phyloP scores from a whole-genome alignment of 345 rosid species.

The Acer negundo region DNA sequence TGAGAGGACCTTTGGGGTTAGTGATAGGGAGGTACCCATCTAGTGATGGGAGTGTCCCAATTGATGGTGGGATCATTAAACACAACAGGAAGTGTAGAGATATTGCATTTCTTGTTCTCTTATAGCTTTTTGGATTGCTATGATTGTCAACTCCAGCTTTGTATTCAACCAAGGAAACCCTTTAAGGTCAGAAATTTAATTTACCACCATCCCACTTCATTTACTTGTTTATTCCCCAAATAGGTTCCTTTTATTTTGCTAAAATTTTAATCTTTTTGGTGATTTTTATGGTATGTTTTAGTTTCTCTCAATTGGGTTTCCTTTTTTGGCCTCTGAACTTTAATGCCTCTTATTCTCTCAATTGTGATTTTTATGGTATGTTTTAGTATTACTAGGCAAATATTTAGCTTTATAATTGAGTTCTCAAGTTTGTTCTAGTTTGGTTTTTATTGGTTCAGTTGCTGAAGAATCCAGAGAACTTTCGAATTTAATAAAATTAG shows the following conservation, averaged over 20 bases:
- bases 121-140: constrained; percentile 91
- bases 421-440: constrained; percentile 14
- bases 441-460: neutral
- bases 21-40: constrained; percentile 92
- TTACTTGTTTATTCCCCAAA: neutral
- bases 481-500: neutral
- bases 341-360: too few relatives aligned
- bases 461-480: neutral
- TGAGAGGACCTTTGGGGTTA: constrained; percentile 81
- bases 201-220: neutral
- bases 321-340: neutral
- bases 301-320: constrained; percentile 5
- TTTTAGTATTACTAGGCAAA: neutral
- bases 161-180: constrained; percentile 96
- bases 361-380: too few relatives aligned
- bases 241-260: constrained; percentile 10
- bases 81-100: constrained; percentile 96
- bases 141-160: constrained; percentile 98
- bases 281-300: constrained; percentile 4
- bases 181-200: constrained; percentile 55
- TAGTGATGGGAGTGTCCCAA: constrained; percentile 73
- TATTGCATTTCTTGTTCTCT: constrained; percentile 73
- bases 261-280: constrained; percentile 3
- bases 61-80: constrained; percentile 91
- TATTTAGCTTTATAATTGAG: constrained; percentile 1